Evolutionary conservation across 1,284 basidiomycete genomes (phyloP).

Genomic region (Stygiomarasmius scandens): DNA sequence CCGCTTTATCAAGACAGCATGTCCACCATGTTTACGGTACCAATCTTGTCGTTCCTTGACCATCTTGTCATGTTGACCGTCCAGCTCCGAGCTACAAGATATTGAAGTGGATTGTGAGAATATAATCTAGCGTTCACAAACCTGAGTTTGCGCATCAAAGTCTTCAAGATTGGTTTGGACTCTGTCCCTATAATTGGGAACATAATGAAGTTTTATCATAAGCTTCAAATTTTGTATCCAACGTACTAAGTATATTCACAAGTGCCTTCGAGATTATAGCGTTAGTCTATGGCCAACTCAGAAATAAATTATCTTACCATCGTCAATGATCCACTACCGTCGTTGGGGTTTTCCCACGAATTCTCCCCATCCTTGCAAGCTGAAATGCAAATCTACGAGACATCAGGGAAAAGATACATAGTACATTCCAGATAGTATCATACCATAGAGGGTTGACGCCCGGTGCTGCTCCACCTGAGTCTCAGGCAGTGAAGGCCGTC

Average conservation of each 20-base stretch:
- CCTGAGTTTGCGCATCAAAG: background rate
- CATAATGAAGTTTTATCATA: no score
- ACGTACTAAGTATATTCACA: background rate
- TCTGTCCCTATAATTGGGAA: no score
- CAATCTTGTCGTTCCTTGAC: background rate
- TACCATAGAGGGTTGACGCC: background rate
- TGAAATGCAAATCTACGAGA: background rate
- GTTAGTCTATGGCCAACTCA: background rate
- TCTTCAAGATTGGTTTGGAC: background rate
- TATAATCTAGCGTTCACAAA: background rate
- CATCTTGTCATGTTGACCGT: background rate
- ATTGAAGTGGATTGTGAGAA: no score
- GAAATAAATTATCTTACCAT: background rate
- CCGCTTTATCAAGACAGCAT: no score
- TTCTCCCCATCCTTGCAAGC: background rate
- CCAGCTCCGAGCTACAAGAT: background rate
- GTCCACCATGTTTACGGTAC: background rate
- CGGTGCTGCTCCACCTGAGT: background rate
- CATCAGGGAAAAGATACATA: no score
- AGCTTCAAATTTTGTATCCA: no score
- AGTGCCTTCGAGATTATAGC: background rate
- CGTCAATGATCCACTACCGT: background rate
- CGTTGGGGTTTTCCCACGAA: background rate
- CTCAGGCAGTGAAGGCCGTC: background rate
- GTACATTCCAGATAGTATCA: no score